Evolutionary conservation across 805 yeast species (phyloP), one percentile per base, ranked within the genome.

Genomic region (Candida koratica): DNA sequence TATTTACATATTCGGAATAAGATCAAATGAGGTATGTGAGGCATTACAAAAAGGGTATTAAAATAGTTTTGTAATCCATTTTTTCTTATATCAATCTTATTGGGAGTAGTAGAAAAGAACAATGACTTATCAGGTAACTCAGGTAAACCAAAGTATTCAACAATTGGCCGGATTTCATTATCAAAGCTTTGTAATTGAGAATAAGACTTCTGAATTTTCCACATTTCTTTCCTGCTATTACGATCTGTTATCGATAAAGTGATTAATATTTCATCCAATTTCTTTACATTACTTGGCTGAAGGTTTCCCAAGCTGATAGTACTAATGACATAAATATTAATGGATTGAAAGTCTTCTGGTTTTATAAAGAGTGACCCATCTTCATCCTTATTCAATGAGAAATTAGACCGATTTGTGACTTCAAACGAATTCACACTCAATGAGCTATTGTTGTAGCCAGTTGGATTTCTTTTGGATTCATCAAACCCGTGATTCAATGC

Each of bases 131-230:
- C 89, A 0, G 94, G 94, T 14, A 85, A 53, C 6, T 69, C 61
- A 0, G 88, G 83, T 18, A 82, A 57, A 16, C 78, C 75, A 33
- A 77, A 71, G 38, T 67, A 66, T 39, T 69, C 72, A 12, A 66
- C 58, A 8, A 63, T 54, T 4, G 74, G 74, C 43, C 87, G 67
- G 8, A 86, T 61, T 25, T 70, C 75, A 15, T 61, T 56, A 56
- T 87, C 94, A 43, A 89, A 67, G 7, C 69, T 65, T 5, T 64
- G 43, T n/a, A 90, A 60, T 47, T 80, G 81, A 1, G 73, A 61
- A 40, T 78, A 72, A 2, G 77, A 57, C 50, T 87, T 87, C 27
- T 77, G 65, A 36, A 86, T 77, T 46, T 79, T 70, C 82, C 95
- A 89, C 66, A 84, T 73, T 47, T 80, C 86, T 42, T 78, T 78